These are phyloP conservation scores for Xylariaceae sp. DNA, from an alignment of 2,329 filamentous ascomycete species.

Conservation along the genomic window DNA sequence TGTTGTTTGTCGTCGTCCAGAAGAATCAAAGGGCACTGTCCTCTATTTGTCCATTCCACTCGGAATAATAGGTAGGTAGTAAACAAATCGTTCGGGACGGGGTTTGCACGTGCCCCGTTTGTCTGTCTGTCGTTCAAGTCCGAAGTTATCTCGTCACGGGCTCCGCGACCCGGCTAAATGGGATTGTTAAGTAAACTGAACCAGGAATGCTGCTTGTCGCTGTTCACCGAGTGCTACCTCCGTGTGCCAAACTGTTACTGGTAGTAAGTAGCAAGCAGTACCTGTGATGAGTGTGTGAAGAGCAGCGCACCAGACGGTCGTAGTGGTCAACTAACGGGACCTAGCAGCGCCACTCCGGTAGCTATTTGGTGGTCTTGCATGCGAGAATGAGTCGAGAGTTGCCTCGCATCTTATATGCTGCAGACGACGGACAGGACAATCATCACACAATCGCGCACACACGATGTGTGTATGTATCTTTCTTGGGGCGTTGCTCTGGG, in stretches of 20 bases:
- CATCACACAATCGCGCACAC: background rate
- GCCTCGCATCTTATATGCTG: constrained; percentile 12
- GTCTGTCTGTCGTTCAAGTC: background rate
- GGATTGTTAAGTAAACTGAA: constrained; percentile 1
- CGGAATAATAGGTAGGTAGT: background rate
- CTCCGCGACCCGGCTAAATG: constrained; percentile 11
- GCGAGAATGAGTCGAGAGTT: constrained; percentile 9
- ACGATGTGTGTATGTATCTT: background rate
- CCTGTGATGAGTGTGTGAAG: background rate
- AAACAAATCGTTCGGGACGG: background rate
- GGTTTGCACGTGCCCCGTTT: background rate
- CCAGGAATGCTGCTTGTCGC: constrained; percentile 8
- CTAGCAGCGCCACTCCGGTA: background rate
- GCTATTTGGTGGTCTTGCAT: background rate
- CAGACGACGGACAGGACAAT: background rate
- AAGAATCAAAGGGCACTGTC: background rate
- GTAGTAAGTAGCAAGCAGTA: background rate
- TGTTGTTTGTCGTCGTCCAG: background rate
- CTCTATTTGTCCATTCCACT: background rate
- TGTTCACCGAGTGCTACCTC: background rate
- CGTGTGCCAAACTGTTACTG: background rate
- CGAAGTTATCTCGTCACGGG: background rate
- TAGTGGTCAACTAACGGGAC: background rate
- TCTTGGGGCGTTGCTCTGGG: background rate
- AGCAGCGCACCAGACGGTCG: background rate